Base-by-base conservation (phyloP, 768 basidiomycete genomes). In the Boletus rubroflammeus region DNA sequence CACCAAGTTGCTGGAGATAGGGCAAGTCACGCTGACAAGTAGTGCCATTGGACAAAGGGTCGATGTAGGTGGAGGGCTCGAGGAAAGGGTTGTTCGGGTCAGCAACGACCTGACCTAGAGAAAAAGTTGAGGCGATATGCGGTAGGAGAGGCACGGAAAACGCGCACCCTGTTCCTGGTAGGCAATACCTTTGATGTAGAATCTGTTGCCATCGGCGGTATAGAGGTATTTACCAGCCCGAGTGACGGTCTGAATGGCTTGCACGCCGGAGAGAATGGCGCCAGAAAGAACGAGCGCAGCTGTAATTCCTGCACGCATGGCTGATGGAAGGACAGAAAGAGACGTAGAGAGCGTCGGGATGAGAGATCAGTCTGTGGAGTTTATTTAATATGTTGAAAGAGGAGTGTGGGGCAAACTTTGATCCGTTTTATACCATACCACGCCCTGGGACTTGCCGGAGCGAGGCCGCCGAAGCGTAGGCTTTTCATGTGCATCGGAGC, bases 181-280 rank as follows among this genome's bases (percentile, higher is more conserved):
- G 11, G 89, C 88, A 51, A 93, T 73, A 50, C 90, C 91, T 71
- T 90, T 92, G 73, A 97, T 88, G 72, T 84, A 94, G 73, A 95
- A 96, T 50, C 94, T 74, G 36, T 67, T 84, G 3, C 91, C 90
- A 47, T 83, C 80, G 4, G 79, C 79, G 38, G 80, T 80, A 72
- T 93, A 96, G 40, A 96, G 83, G 68, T 93, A 96, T 64, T 83
- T 81, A 32, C 90, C 93, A 28, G 75, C 67, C 41, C 90, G 80
- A 36, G 85, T 76, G 61, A 97, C 78, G 52, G 80, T 78, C 32
- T 82, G 77, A 41, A 94, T 76, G 53, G 90, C 90, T n/a, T 74
- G 66, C n/a, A 80, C 83, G 34, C 74, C 68, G n/a, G 74, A 70
- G n/a, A 75, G 67, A 56, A 82, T 60, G 47, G 76, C 64, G 41